phyloP scores from a whole-genome alignment of 306 rosid species.

The Quercus aquifolioides region DNA sequence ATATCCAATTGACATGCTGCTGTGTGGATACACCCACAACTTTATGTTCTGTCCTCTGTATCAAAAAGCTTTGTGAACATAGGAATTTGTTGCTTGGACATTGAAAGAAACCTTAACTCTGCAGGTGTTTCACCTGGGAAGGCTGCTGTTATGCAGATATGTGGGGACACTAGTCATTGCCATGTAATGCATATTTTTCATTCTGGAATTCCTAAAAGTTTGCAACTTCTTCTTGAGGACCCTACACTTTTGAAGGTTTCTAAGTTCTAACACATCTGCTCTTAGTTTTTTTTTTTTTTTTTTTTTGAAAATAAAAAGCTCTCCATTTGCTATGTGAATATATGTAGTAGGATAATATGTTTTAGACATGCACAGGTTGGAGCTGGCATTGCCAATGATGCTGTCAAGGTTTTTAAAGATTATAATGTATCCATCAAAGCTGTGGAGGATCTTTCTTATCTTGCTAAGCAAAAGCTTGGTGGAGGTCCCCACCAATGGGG shows the following conservation, averaged over 20 bases:
- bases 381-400: conserved; percentile 65
- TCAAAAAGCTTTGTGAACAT: conserved; percentile 8
- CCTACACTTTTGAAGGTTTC: conserved; percentile 62
- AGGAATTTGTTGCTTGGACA: conserved; percentile 16
- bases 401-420: conserved; percentile 71
- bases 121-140: conserved; percentile 79
- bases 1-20: not conserved
- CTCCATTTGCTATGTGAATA: not conserved
- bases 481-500: conserved; percentile 50
- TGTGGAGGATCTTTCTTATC: conserved; percentile 62
- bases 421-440: conserved; percentile 57
- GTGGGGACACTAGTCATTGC: conserved; percentile 50
- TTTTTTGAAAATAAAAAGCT: not conserved
- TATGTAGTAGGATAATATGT: not conserved
- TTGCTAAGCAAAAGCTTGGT: conserved; percentile 70
- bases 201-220: conserved; percentile 74
- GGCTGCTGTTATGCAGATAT: conserved; percentile 91
- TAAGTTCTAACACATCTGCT: conserved; percentile 1
- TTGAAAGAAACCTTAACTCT: conserved; percentile 1
- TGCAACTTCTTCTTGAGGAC: conserved; percentile 70
- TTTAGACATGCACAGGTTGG: conserved; percentile 63
- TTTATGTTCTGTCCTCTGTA: not conserved
- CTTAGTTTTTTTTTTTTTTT: not conserved
- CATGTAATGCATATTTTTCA: conserved; percentile 82
- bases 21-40: not conserved